Percentiles rank a stretch among this genome's conserved stretches.
phyloP scores from a whole-genome alignment of 805 yeast genomes.

The Suhomyces pyralidae region DNA sequence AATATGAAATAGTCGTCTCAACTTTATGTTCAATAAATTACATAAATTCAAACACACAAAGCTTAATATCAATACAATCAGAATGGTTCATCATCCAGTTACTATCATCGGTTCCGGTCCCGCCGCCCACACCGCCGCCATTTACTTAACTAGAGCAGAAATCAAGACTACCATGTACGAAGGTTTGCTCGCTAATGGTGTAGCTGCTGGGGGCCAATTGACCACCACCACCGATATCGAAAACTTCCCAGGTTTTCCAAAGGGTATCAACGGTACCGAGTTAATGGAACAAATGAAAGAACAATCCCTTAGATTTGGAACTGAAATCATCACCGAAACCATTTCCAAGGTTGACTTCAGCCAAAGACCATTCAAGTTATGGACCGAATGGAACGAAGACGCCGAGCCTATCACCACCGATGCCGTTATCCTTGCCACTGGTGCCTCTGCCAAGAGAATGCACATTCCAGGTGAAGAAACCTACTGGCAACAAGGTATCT shows the following conservation, averaged over 20 bases:
- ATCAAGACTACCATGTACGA: slow-evolving; percentile 90
- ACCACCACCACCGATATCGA: slow-evolving; percentile 98
- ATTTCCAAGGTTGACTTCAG: slow-evolving; percentile 88
- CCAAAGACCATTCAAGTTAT: slow-evolving; percentile 87
- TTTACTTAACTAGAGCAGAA: slow-evolving; percentile 95
- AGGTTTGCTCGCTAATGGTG: slow-evolving; percentile 95
- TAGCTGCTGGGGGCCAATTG: slow-evolving; percentile 98
- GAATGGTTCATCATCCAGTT: slow-evolving; percentile 81
- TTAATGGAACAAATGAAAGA: slow-evolving; percentile 93
- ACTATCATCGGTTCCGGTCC: slow-evolving; percentile 97
- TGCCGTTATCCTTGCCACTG: slow-evolving; percentile 90
- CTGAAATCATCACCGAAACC: slow-evolving; percentile 93
- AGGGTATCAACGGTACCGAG: slow-evolving; percentile 80
- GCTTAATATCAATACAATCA: slow-evolving; percentile 14
- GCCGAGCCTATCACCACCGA: slow-evolving; percentile 89
- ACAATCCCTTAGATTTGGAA: slow-evolving; percentile 86
- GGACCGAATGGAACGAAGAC: slow-evolving; percentile 96
- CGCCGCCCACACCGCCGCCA: slow-evolving; percentile 99
- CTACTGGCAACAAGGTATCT: slow-evolving; percentile 99
- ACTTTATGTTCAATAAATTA: not conserved
- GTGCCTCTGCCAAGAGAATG: slow-evolving; percentile 97
- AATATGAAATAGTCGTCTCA: not conserved
- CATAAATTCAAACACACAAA: not conserved
- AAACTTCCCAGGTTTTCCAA: slow-evolving; percentile 98
- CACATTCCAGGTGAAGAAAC: slow-evolving; percentile 92